Base-by-base conservation (phyloP, 148 eudicot genomes). In the Heliamphora exappendiculata region DNA sequence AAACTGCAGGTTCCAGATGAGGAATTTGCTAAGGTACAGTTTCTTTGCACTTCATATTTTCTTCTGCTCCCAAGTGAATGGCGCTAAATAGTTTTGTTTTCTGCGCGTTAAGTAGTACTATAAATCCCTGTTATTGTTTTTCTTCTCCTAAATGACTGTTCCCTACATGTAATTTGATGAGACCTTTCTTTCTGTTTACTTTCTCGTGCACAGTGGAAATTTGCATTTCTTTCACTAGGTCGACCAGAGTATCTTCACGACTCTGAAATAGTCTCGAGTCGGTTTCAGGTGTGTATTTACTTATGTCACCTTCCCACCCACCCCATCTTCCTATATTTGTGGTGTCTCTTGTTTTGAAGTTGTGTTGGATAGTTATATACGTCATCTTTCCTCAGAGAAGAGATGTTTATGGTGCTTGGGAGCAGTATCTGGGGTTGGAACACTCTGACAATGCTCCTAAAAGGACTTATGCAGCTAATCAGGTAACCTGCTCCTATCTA, bases 351-450 rank as follows among this genome's bases (percentile, higher is more conserved):
- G 7, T 29, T 72, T 26, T 75, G 45, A 64, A 44, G 24, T 68
- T 29, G 36, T 49, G 28, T 49, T 62, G 22, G 60, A 28, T 51
- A 17, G 7, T 19, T 53, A 39, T 31, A 33, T 28, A 58, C 31
- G 19, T 74, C 7, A 36, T 53, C 26, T 64, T 58, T 72, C 54
- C 59, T 45, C 86, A 93, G 98, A 91, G 86, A 83, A 85, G 96
- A 80, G 98, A 93, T 82, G 94, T 91, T 55, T 91, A 93, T 86
- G 97, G 97, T 78, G 97, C 93, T 78, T 93, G 97, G 98, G 98
- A 93, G 79, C 97, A 91, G 77, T 93, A 93, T 84, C 91, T 93
- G 76, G 98, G 98, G 50, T 70, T 93, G 82, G 98, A 93, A 75
- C 98, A 93, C 79, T 72, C 94, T 73, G 97, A 93, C 82, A 88